Evolutionary conservation across 148 eudicot species (phyloP).

Genomic region (Rhododendron kiyosumense): DNA sequence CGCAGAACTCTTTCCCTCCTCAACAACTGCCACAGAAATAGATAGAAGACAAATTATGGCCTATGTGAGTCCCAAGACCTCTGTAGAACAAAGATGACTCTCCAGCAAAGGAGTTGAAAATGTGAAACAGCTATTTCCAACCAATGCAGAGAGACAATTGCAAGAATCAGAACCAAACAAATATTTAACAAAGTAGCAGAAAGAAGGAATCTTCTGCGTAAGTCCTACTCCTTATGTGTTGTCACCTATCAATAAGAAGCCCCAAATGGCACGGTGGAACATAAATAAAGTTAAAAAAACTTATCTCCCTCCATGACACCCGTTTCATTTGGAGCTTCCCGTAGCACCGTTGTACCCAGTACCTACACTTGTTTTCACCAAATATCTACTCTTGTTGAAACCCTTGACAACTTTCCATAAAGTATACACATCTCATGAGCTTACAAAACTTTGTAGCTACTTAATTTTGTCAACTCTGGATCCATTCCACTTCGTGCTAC

Average conservation of each 20-base stretch:
- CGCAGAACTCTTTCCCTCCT: conserved; percentile 72
- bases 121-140: not conserved
- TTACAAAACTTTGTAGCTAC: not conserved
- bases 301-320: not conserved
- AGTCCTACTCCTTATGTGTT: not conserved
- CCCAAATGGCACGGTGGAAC: not conserved
- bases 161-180: not conserved
- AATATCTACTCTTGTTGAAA: not conserved
- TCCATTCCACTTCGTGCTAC: not conserved
- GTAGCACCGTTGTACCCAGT: not conserved
- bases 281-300: not conserved
- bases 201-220: not conserved
- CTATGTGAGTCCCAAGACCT: not conserved
- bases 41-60: conserved; percentile 1
- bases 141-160: not conserved
- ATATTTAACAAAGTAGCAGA: not conserved
- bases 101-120: not conserved
- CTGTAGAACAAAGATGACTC: not conserved
- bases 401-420: not conserved
- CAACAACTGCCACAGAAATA: conserved; percentile 44
- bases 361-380: not conserved
- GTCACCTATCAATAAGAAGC: not conserved
- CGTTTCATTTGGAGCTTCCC: not conserved
- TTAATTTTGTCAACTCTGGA: not conserved
- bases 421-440: not conserved